These are phyloP conservation scores for Cryptosporidium andersoni DNA, from an alignment of 169 alveolate species.

Conservation along the genomic window DNA sequence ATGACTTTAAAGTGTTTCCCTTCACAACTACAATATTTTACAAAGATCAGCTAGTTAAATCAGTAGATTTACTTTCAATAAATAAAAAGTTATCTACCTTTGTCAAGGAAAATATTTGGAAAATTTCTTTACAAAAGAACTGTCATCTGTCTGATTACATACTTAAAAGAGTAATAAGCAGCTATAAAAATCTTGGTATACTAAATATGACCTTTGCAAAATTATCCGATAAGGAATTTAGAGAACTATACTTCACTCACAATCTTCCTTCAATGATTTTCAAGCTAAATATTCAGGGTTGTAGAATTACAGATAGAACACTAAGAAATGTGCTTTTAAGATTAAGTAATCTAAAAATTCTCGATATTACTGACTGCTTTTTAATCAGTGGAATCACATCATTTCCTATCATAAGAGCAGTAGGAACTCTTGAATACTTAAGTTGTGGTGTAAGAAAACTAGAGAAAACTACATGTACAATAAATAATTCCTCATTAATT, in stretches of 20 bases:
- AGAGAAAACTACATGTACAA: slow-evolving; percentile 6
- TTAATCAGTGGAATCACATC: slow-evolving; percentile 11
- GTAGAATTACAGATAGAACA: slow-evolving; percentile 6
- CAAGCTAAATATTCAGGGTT: not conserved
- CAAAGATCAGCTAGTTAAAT: slow-evolving; percentile 37
- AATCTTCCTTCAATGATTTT: not conserved
- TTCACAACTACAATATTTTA: not conserved
- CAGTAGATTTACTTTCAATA: slow-evolving; percentile 15
- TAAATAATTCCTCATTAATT: slow-evolving; percentile 18
- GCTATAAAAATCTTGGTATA: slow-evolving; percentile 27
- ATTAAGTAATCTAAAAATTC: slow-evolving; percentile 26
- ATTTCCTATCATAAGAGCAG: not conserved
- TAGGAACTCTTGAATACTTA: slow-evolving; percentile 17
- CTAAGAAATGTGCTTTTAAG: slow-evolving; percentile 12
- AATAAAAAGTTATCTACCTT: slow-evolving; percentile 2
- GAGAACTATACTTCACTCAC: no score
- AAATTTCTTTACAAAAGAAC: slow-evolving; percentile 5
- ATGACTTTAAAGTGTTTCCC: not conserved
- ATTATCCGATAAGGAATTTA: slow-evolving; percentile 8
- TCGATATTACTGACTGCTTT: slow-evolving; percentile 47
- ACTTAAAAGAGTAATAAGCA: not conserved
- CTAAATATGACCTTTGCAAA: not conserved
- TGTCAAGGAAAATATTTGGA: slow-evolving; percentile 12
- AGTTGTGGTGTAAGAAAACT: slow-evolving; percentile 3
- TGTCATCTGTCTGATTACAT: no score